phyloP scores from a whole-genome alignment of 345 rosid genomes.

The Moringa oleifera region DNA sequence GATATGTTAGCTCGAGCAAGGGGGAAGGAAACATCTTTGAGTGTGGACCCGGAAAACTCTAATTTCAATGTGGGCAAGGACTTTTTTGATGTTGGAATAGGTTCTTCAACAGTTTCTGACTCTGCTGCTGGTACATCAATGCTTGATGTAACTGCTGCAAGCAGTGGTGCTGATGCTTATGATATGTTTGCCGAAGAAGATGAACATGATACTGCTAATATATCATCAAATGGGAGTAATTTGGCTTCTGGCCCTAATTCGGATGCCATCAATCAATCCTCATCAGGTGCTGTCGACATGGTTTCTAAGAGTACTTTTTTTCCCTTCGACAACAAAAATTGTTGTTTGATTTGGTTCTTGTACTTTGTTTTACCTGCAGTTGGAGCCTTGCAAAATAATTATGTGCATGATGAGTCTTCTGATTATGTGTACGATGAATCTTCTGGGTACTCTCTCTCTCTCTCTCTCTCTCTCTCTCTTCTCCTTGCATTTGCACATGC shows the following conservation, averaged over 20 bases:
- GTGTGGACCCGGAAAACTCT: constrained; percentile 14
- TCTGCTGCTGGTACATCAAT: constrained; percentile 23
- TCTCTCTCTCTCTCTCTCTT: constrained; percentile 1
- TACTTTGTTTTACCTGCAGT: constrained; percentile 33
- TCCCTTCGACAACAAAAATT: not conserved
- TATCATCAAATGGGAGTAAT: constrained; percentile 27
- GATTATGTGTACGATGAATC: constrained; percentile 85
- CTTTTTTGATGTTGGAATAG: constrained; percentile 19
- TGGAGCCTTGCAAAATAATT: constrained; percentile 36
- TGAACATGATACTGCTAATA: constrained; percentile 30
- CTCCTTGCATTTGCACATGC: not conserved
- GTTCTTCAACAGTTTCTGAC: constrained; percentile 18
- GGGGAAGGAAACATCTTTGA: constrained; percentile 28
- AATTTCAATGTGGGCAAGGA: constrained; percentile 15
- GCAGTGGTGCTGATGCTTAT: constrained; percentile 33
- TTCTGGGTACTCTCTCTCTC: constrained; percentile 58
- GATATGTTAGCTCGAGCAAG: constrained; percentile 62
- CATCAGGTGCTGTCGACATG: constrained; percentile 20
- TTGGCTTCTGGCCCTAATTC: constrained; percentile 26
- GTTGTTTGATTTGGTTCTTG: not conserved
- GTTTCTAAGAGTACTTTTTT: constrained; percentile 32
- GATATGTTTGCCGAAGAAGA: constrained; percentile 93
- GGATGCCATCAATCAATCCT: constrained; percentile 24
- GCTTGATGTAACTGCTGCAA: constrained; percentile 22
- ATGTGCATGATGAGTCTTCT: constrained; percentile 19